These are phyloP conservation scores for Xylaria sp. DNA, from an alignment of 2,329 filamentous ascomycete genomes.

Conservation along the genomic window DNA sequence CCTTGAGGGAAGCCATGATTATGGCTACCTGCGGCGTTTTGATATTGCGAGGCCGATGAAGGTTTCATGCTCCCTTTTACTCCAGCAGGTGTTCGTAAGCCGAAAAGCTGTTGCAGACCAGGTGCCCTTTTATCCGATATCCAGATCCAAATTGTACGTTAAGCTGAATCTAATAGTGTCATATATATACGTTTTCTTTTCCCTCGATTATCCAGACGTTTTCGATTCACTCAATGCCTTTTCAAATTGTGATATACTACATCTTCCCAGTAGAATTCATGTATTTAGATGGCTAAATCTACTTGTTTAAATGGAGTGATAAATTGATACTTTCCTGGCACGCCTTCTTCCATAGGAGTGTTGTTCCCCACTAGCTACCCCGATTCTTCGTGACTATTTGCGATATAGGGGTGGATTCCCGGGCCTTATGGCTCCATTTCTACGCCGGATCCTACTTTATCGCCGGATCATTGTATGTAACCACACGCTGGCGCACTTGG, in stretches of 20 bases:
- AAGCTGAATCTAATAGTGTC: background rate
- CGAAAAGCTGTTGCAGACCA: no score
- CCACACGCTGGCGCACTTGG: background rate
- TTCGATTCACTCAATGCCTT: background rate
- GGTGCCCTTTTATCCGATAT: background rate
- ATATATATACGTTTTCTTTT: background rate
- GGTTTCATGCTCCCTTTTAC: background rate
- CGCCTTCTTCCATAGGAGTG: background rate
- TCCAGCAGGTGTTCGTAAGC: no score
- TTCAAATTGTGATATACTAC: background rate
- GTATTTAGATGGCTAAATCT: background rate
- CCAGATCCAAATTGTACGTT: slow-evolving; percentile 8
- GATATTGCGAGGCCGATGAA: background rate
- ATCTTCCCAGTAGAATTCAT: background rate
- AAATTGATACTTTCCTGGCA: background rate
- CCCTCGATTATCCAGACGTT: no score
- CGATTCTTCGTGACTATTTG: background rate
- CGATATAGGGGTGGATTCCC: background rate
- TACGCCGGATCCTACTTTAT: background rate
- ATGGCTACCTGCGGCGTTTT: background rate
- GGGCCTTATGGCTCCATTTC: background rate
- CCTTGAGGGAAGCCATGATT: background rate
- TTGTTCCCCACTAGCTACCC: slow-evolving; percentile 5
- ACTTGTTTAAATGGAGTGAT: background rate
- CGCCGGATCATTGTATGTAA: background rate